Base-by-base conservation (phyloP, 2,329 filamentous ascomycete genomes). In the Beauveria medogensis region DNA sequence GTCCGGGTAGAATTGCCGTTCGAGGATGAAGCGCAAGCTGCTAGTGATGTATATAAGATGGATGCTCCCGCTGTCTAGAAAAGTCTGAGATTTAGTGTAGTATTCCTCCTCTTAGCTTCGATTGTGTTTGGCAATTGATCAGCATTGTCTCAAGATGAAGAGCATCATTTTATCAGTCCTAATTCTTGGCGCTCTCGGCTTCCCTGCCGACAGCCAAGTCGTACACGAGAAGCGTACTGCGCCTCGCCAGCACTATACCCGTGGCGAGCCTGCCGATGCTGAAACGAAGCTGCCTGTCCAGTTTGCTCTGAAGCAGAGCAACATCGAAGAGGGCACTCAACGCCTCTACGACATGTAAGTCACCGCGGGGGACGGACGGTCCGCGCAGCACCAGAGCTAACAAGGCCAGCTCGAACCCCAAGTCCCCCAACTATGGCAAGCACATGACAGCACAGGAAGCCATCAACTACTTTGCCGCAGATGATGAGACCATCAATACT, bases 401-500 rank as follows among this genome's bases (percentile, higher is more conserved):
- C 34, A 16, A 28, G 34, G 5, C 20, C 34, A 61, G 59, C 20
- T 41, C 77, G 5, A 70, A 81, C 64, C 78, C 78, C 2, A 65
- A 68, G 7, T 80, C 77, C 8, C 65, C 73, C 30, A 71, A 72
- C 47, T 80, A 78, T 64, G 77, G 78, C 55, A 73, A 74, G 63
- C 78, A 80, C 68, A 80, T 77, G 77, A 73, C 74, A 3, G 66
- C 72, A 2, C 69, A 76, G 28, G 69, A 78, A 64, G 69, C 80
- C 3, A 69, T 74, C 14, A 71, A 76, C 16, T 76, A 70, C 43
- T 80, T 79, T 68, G 71, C 75, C 20, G 74, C 75, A 0, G 65
- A 64, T 9, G 63, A 69, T 12, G 77, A 81, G 44, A 72, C 79
- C 3, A 75, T 84, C 6, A 71, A 78, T 8, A 71, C 77, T 2